phyloP scores from a whole-genome alignment of 176 grass and related monocot species.

The Avena insularis region DNA sequence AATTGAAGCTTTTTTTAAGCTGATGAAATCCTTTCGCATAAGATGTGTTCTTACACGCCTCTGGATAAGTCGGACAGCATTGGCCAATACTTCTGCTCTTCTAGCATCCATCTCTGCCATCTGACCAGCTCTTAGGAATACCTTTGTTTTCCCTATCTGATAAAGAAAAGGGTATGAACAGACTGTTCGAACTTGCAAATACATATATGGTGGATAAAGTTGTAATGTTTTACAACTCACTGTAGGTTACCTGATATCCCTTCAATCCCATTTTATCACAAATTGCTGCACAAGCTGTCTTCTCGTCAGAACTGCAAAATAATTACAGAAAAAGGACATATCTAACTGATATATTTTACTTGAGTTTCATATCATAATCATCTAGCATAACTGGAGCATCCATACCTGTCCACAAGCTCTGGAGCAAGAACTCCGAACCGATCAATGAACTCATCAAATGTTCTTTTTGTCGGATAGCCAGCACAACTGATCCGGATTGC shows the following conservation, averaged over 20 bases:
- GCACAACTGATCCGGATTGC: slow-evolving; percentile 97
- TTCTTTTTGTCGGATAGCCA: slow-evolving; percentile 94
- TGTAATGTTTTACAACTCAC: slow-evolving; percentile 33
- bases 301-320: slow-evolving; percentile 81
- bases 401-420: slow-evolving; percentile 81
- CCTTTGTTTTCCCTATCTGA: slow-evolving; percentile 98
- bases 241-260: slow-evolving; percentile 82
- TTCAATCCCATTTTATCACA: slow-evolving; percentile 92
- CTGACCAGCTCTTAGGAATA: slow-evolving; percentile 93
- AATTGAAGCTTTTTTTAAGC: slow-evolving; percentile 65
- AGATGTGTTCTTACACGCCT: slow-evolving; percentile 87
- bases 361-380: slow-evolving; percentile 18
- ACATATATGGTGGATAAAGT: slow-evolving; percentile 20
- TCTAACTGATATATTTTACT: slow-evolving; percentile 25
- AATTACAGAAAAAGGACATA: neutral
- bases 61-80: slow-evolving; percentile 66
- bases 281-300: slow-evolving; percentile 70
- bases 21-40: slow-evolving; percentile 73
- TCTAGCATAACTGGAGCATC: slow-evolving; percentile 27
- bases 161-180: slow-evolving; percentile 24
- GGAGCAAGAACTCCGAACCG: slow-evolving; percentile 89
- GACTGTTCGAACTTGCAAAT: slow-evolving; percentile 24
- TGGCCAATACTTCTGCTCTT: slow-evolving; percentile 86
- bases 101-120: slow-evolving; percentile 93
- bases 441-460: slow-evolving; percentile 93